These are phyloP conservation scores for Boletales sp. DNA, from an alignment of 768 basidiomycete species.

Conservation along the genomic window DNA sequence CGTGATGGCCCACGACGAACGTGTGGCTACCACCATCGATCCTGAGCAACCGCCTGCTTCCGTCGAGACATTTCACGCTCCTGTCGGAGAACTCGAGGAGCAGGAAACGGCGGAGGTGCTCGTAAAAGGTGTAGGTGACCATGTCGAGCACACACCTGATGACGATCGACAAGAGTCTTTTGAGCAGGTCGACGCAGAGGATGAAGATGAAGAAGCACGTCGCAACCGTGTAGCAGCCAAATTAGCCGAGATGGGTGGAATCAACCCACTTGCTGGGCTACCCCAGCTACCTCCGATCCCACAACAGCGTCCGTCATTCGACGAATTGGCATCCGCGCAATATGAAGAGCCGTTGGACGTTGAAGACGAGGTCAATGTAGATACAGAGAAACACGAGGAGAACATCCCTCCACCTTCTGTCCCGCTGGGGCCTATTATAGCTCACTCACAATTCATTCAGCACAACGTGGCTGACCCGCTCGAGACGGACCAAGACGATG, in stretches of 20 bases:
- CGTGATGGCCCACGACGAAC: neutral
- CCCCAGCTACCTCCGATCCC: constrained; percentile 14
- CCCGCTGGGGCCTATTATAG: constrained; percentile 20
- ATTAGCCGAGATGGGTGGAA: constrained; percentile 59
- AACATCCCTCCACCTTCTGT: constrained; percentile 16
- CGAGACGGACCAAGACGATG: constrained; percentile 13
- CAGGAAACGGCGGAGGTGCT: constrained; percentile 14
- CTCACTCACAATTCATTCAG: constrained; percentile 6
- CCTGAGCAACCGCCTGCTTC: neutral
- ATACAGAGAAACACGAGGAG: constrained; percentile 24
- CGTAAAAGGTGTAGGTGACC: constrained; percentile 1
- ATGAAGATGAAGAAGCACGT: constrained; percentile 52
- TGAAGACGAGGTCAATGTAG: constrained; percentile 23
- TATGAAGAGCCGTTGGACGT: constrained; percentile 10
- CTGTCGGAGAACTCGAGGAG: constrained; percentile 7
- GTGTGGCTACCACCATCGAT: neutral
- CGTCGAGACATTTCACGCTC: constrained; percentile 4
- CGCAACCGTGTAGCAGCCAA: constrained; percentile 57
- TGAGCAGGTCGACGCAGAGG: constrained; percentile 19
- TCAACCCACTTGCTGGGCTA: constrained; percentile 49
- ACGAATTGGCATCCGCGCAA: constrained; percentile 1
- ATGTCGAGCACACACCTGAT: constrained; percentile 1
- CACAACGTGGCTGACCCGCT: constrained; percentile 13
- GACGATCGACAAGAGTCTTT: constrained; percentile 2
- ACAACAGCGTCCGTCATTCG: constrained; percentile 17